These are phyloP conservation scores for Geotrichum bryndzae DNA, from an alignment of 1,139 yeast species.

Conservation along the genomic window DNA sequence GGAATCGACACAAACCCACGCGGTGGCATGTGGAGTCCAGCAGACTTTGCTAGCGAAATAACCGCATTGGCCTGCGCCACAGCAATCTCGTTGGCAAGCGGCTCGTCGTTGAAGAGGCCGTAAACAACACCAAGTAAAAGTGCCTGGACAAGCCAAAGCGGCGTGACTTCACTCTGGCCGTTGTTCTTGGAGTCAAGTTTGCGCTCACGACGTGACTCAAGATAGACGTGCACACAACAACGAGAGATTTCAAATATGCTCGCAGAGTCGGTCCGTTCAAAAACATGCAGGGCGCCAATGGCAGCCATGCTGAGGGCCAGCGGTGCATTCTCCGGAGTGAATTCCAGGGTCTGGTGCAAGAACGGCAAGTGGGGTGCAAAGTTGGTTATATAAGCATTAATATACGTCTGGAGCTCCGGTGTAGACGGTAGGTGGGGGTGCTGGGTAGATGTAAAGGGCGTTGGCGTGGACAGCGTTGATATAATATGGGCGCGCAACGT, in stretches of 20 bases:
- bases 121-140: conserved; percentile 74
- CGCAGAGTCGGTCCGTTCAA: conserved; percentile 72
- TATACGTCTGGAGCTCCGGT: conserved; percentile 67
- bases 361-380: conserved; percentile 80
- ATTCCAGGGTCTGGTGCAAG: conserved; percentile 63
- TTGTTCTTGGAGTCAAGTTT: conserved; percentile 15
- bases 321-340: conserved; percentile 63
- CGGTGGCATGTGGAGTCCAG: conserved; percentile 63
- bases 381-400: conserved; percentile 62
- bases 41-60: conserved; percentile 70
- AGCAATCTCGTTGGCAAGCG: conserved; percentile 64
- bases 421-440: conserved; percentile 57
- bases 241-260: conserved; percentile 73
- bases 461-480: conserved; percentile 48
- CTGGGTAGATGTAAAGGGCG: conserved; percentile 51
- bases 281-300: conserved; percentile 80
- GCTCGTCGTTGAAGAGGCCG: conserved; percentile 75
- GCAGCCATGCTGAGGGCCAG: conserved; percentile 78
- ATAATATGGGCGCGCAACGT: conserved; percentile 60
- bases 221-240: conserved; percentile 66
- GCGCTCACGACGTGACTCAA: conserved; percentile 53
- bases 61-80: conserved; percentile 71
- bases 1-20: conserved; percentile 34
- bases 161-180: conserved; percentile 45
- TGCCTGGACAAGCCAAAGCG: conserved; percentile 84